phyloP scores from a whole-genome alignment of 495 filamentous ascomycete species.

The Glarea lozoyensis region DNA sequence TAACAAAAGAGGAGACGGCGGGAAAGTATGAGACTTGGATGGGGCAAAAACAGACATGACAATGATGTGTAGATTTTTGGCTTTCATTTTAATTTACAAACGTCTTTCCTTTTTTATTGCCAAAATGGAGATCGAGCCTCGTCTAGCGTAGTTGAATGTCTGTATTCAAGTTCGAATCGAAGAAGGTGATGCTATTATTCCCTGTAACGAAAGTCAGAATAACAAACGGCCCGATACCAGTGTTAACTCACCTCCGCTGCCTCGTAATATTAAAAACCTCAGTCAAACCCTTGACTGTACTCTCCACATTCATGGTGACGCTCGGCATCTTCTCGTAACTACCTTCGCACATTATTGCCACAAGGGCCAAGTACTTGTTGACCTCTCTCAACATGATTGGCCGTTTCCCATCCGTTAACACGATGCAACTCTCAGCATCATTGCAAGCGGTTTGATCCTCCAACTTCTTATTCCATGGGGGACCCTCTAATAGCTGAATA shows the following conservation, averaged over 20 bases:
- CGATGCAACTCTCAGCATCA: slow-evolving; percentile 71
- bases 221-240: too few relatives aligned
- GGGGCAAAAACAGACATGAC: too few relatives aligned
- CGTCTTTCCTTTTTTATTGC: too few relatives aligned
- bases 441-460: slow-evolving; percentile 51
- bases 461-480: slow-evolving; percentile 53
- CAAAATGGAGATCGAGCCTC: too few relatives aligned
- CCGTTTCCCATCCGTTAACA: slow-evolving; percentile 68
- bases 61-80: too few relatives aligned
- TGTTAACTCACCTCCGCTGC: slow-evolving; percentile 28
- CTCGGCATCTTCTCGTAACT: slow-evolving; percentile 49
- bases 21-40: too few relatives aligned
- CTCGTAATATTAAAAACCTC: slow-evolving; percentile 51
- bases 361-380: slow-evolving; percentile 74
- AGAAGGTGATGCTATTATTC: too few relatives aligned
- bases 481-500: slow-evolving; percentile 47
- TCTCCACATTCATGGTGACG: slow-evolving; percentile 48
- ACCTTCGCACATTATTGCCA: slow-evolving; percentile 65
- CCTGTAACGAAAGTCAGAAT: too few relatives aligned
- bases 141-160: too few relatives aligned
- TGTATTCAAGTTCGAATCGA: too few relatives aligned
- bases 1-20: too few relatives aligned
- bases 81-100: too few relatives aligned
- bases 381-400: slow-evolving; percentile 83
- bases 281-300: slow-evolving; percentile 42